Percentiles rank a stretch among this genome's conserved stretches.
Conservation (phyloP, 495 filamentous ascomycete genomes). For the Annulohypoxylon moriforme region DNA sequence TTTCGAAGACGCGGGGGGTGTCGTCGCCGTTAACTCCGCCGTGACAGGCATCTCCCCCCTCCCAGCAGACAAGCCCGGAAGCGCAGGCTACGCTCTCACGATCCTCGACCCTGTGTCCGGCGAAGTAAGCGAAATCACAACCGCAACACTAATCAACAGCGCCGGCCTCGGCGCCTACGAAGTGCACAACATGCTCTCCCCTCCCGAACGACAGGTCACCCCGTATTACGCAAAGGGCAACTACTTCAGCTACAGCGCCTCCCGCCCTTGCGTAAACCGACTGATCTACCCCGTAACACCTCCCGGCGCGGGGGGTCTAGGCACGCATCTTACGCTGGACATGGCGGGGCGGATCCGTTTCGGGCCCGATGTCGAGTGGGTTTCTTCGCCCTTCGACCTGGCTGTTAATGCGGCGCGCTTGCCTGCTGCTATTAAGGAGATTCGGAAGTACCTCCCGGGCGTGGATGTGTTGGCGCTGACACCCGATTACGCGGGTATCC, state of each 20-base stretch:
- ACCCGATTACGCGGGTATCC: conserved; percentile 89
- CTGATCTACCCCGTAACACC: conserved; percentile 88
- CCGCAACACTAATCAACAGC: conserved; percentile 83
- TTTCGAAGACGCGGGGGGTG: conserved; percentile 82
- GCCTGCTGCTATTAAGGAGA: conserved; percentile 74
- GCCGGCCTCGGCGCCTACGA: conserved; percentile 82
- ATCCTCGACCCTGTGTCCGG: conserved; percentile 57
- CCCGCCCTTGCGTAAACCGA: conserved; percentile 72
- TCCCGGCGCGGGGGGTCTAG: conserved; percentile 83
- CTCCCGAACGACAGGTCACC: conserved; percentile 62
- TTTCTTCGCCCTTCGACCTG: conserved; percentile 60
- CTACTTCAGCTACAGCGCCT: conserved; percentile 86
- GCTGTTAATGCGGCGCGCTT: conserved; percentile 66
- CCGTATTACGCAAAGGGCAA: conserved; percentile 93
- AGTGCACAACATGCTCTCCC: conserved; percentile 86
- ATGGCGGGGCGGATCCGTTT: conserved; percentile 88
- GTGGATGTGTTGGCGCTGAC: conserved; percentile 73
- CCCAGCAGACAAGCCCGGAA: conserved; percentile 53
- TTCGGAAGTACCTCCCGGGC: conserved; percentile 79
- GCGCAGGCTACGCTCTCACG: conserved; percentile 57
- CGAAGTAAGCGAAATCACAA: conserved; percentile 69
- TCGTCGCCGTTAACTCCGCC: conserved; percentile 70
- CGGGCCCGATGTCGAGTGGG: conserved; percentile 96
- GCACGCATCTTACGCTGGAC: conserved; percentile 94
- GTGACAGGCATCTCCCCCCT: conserved; percentile 67